These are phyloP conservation scores for Suillus brevipes DNA, from an alignment of 768 basidiomycete species.

Conservation along the genomic window DNA sequence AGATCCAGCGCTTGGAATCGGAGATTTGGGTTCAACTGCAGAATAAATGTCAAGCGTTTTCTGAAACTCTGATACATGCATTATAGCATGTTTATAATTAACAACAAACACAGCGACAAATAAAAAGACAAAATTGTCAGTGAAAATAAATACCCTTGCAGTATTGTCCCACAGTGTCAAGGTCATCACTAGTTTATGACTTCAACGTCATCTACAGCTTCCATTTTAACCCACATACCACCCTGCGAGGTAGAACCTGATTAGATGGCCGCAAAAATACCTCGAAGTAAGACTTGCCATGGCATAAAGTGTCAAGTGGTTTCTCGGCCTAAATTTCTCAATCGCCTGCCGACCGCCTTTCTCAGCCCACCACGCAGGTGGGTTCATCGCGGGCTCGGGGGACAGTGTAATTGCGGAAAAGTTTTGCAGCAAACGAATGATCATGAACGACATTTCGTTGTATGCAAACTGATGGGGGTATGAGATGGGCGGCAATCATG, in stretches of 20 bases:
- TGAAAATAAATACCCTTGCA: neutral
- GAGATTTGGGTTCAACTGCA: neutral
- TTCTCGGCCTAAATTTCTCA: constrained; percentile 28
- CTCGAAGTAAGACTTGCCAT: constrained; percentile 30
- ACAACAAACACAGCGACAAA: neutral
- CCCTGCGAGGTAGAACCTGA: constrained; percentile 29
- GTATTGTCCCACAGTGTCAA: neutral
- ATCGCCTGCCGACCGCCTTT: constrained; percentile 26
- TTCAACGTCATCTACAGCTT: constrained; percentile 22
- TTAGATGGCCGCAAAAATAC: neutral
- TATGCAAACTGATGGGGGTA: constrained; percentile 31
- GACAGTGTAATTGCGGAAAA: constrained; percentile 26
- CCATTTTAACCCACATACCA: constrained; percentile 49
- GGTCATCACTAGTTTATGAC: neutral
- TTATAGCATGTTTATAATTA: neutral
- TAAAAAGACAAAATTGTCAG: neutral
- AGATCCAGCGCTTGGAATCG: neutral
- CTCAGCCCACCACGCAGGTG: constrained; percentile 30
- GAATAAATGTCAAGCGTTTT: neutral
- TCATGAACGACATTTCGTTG: constrained; percentile 36
- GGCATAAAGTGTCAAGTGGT: constrained; percentile 35
- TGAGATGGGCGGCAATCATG: constrained; percentile 9
- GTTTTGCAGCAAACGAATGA: constrained; percentile 30
- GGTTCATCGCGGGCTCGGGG: constrained; percentile 23
- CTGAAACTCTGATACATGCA: neutral